Percentiles rank a stretch among this genome's conserved stretches.
Conservation (phyloP, 768 basidiomycete genomes). For the Mycena epipterygia region DNA sequence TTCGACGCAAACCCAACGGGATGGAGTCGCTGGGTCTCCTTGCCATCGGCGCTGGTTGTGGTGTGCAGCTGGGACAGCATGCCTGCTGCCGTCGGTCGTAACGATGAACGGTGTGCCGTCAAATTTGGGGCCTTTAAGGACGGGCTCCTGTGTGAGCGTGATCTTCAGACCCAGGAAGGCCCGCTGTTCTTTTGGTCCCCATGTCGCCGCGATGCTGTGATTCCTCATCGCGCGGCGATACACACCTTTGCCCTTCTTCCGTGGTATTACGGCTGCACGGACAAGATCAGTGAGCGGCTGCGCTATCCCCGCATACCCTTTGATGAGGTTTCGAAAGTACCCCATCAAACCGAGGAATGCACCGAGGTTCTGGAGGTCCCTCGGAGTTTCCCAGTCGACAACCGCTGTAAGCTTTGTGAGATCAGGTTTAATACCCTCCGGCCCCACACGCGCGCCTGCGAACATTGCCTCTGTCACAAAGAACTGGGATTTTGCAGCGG, state of each 20-base stretch:
- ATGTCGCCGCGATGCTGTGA: too few species aligned
- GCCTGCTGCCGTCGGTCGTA: too few species aligned
- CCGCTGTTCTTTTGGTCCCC: too few species aligned
- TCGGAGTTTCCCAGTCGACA: conserved; percentile 46
- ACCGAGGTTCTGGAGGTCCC: conserved; percentile 28
- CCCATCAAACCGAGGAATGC: conserved; percentile 35
- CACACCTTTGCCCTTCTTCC: conserved; percentile 34
- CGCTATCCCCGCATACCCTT: conserved; percentile 48
- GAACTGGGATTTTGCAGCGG: conserved; percentile 38
- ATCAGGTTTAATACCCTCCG: conserved; percentile 51
- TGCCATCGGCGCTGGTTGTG: too few species aligned
- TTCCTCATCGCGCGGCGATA: conserved; percentile 44
- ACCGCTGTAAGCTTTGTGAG: conserved; percentile 53
- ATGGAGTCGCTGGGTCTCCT: too few species aligned
- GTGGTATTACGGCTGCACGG: conserved; percentile 36
- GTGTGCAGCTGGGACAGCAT: too few species aligned
- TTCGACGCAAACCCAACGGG: too few species aligned
- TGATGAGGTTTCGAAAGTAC: conserved; percentile 50
- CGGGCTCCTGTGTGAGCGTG: too few species aligned
- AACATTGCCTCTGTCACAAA: conserved; percentile 52
- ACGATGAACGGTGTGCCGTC: too few species aligned
- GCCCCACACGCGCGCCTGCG: conserved; percentile 48
- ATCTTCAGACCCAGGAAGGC: too few species aligned
- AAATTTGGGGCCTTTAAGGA: too few species aligned
- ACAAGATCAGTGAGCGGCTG: conserved; percentile 49